Evolutionary conservation across 805 yeast genomes (phyloP).

Genomic region (Myxozyma sirexii): DNA sequence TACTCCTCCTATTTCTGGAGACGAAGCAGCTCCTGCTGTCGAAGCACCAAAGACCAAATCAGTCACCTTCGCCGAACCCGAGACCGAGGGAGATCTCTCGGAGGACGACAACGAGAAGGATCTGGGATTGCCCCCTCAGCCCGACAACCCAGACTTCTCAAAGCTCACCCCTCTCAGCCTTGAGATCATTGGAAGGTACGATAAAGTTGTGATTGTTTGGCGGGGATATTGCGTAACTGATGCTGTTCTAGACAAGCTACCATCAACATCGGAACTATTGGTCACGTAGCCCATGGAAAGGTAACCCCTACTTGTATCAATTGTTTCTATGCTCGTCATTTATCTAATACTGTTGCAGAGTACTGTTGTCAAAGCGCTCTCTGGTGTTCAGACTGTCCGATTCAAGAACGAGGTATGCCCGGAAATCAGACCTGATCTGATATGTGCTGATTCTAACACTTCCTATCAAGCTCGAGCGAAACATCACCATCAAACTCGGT

Average conservation of each 20-base stretch:
- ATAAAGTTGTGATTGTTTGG: background rate
- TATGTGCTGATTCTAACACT: background rate
- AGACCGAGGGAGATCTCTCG: slow-evolving; percentile 62
- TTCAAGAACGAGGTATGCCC: slow-evolving; percentile 79
- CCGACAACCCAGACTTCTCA: slow-evolving; percentile 81
- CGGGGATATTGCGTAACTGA: background rate
- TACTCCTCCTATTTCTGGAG: slow-evolving; percentile 31
- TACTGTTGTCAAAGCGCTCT: slow-evolving; percentile 92
- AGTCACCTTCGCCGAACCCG: slow-evolving; percentile 77
- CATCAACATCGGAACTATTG: slow-evolving; percentile 95
- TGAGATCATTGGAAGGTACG: slow-evolving; percentile 73
- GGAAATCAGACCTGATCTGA: no score
- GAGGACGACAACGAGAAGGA: slow-evolving; percentile 86
- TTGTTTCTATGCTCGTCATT: background rate
- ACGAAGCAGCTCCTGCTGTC: slow-evolving; percentile 18
- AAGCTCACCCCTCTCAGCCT: slow-evolving; percentile 84
- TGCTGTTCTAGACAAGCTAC: slow-evolving; percentile 83
- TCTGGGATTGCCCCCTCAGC: slow-evolving; percentile 97
- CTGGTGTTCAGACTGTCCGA: slow-evolving; percentile 98
- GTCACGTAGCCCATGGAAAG: slow-evolving; percentile 95
- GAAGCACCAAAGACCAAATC: slow-evolving; percentile 55
- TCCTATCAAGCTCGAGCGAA: slow-evolving; percentile 71
- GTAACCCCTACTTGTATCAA: background rate
- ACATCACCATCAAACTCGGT: slow-evolving; percentile 96
- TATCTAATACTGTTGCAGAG: slow-evolving; percentile 43